Percentiles rank a stretch among this genome's conserved stretches.
These are phyloP conservation scores for Candida silvatica DNA, from an alignment of 805 yeast species.

Conservation along the genomic window DNA sequence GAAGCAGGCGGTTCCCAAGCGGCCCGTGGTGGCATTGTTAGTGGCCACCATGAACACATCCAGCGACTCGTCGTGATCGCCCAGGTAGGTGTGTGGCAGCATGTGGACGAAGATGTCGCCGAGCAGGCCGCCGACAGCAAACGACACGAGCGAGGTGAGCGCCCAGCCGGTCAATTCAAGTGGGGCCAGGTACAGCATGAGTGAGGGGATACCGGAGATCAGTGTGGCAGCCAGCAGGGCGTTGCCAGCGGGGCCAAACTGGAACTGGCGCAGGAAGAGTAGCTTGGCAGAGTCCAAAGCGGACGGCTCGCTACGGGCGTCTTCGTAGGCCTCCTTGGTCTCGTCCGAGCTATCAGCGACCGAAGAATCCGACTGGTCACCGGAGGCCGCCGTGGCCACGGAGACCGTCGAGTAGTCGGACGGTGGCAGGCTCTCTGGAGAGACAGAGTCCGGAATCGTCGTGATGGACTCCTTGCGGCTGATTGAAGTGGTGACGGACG, in stretches of 20 bases:
- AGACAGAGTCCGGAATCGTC: too few species aligned
- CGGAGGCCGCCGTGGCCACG: too few species aligned
- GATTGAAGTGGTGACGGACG: too few species aligned
- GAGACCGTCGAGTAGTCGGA: too few species aligned
- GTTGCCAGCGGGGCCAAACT: constrained; percentile 51
- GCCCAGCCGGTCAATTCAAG: constrained; percentile 42
- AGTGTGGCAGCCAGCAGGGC: constrained; percentile 55
- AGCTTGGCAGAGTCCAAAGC: too few species aligned
- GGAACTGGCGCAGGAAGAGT: too few species aligned
- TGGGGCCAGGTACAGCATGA: constrained; percentile 48
- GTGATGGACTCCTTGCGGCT: too few species aligned
- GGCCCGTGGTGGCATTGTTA: constrained; percentile 33
- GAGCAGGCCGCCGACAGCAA: constrained; percentile 68
- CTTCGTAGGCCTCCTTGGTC: too few species aligned
- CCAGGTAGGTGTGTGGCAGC: constrained; percentile 58
- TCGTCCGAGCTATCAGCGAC: too few species aligned
- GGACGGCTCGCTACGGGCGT: too few species aligned
- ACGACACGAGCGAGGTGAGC: constrained; percentile 49
- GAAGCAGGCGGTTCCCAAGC: constrained; percentile 48
- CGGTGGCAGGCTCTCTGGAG: too few species aligned
- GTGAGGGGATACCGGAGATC: constrained; percentile 58
- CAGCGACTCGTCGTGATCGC: constrained; percentile 27
- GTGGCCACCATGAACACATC: neutral
- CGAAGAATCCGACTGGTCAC: too few species aligned
- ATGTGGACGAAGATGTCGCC: constrained; percentile 72